A percentile compares a stretch with the other conserved stretches of the same genome.
Evolutionary conservation across 108 stramenopile species (phyloP).

Genomic region (Nitzschia inconspicua): DNA sequence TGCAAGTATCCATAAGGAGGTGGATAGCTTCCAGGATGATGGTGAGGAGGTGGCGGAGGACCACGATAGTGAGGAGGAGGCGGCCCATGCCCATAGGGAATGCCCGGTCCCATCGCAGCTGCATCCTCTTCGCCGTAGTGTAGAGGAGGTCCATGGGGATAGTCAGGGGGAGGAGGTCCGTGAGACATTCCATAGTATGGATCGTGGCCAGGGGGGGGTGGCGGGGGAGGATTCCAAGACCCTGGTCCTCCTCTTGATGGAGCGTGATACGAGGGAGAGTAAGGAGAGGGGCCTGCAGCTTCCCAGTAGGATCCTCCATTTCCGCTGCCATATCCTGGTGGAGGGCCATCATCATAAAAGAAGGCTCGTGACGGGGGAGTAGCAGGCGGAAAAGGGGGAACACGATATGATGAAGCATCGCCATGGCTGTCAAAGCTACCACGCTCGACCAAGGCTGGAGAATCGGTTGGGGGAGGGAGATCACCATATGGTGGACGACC

Average conservation of each 20-base stretch:
- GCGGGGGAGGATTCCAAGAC: neutral
- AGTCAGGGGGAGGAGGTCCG: neutral
- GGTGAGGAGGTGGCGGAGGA: constrained; percentile 2
- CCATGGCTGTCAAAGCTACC: constrained; percentile 31
- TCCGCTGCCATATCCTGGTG: constrained; percentile 5
- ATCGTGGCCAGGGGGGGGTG: constrained; percentile 1
- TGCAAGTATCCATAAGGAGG: constrained; percentile 50
- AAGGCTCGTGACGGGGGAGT: constrained; percentile 4
- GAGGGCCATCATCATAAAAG: constrained; percentile 6
- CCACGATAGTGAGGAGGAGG: constrained; percentile 3
- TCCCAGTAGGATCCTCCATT: neutral
- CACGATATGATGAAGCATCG: constrained; percentile 8
- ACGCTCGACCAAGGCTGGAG: constrained; percentile 19
- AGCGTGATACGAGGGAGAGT: constrained; percentile 5
- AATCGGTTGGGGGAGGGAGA: neutral
- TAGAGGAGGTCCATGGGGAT: neutral
- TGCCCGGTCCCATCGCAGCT: neutral
- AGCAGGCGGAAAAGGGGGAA: neutral
- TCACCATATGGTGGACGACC: neutral
- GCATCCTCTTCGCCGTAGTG: too few species aligned
- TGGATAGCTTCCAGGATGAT: neutral
- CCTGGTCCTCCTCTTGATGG: neutral
- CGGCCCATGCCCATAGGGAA: neutral
- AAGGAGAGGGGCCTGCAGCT: neutral
- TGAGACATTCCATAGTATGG: neutral